A percentile compares a stretch with the other conserved stretches of the same genome.
Evolutionary conservation across 805 yeast species (phyloP).

Genomic region (Metschnikowia borealis): DNA sequence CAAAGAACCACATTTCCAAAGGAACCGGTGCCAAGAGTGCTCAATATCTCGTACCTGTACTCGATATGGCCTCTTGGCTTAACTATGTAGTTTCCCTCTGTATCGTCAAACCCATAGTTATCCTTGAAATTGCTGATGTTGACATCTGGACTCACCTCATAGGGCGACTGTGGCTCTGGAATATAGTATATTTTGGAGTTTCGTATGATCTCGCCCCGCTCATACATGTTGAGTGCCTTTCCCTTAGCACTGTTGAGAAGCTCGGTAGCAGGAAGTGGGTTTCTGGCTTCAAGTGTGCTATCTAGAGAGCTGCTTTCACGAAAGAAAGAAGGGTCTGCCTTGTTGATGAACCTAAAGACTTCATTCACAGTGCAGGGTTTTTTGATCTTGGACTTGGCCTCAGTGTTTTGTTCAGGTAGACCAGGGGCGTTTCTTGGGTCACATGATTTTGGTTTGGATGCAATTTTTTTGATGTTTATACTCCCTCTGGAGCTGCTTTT

Average conservation of each 20-base stretch:
- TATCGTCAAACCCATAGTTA: slow-evolving; percentile 74
- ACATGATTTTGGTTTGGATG: background rate
- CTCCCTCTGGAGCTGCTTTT: background rate
- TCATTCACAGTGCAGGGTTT: slow-evolving; percentile 17
- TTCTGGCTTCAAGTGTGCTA: slow-evolving; percentile 4
- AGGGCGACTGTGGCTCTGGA: slow-evolving; percentile 27
- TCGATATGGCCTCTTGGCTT: slow-evolving; percentile 66
- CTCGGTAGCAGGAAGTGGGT: slow-evolving; percentile 6
- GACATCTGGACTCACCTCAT: slow-evolving; percentile 17
- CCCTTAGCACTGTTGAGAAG: slow-evolving; percentile 4
- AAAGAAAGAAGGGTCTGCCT: slow-evolving; percentile 28
- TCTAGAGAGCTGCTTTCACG: slow-evolving; percentile 10
- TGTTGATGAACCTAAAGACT: slow-evolving; percentile 22
- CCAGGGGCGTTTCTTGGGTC: background rate
- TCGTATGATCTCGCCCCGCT: slow-evolving; percentile 56
- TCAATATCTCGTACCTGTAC: slow-evolving; percentile 62
- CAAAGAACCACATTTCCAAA: slow-evolving; percentile 77
- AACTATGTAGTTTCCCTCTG: slow-evolving; percentile 55
- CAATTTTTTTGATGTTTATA: background rate
- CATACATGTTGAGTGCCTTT: slow-evolving; percentile 46
- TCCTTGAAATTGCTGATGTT: slow-evolving; percentile 36
- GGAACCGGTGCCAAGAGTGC: slow-evolving; percentile 69
- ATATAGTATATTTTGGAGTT: slow-evolving; percentile 47
- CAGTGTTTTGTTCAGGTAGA: background rate
- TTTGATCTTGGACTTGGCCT: background rate